Evolutionary conservation across 1,139 yeast genomes (phyloP).

Genomic region (Taphrina confusa): DNA sequence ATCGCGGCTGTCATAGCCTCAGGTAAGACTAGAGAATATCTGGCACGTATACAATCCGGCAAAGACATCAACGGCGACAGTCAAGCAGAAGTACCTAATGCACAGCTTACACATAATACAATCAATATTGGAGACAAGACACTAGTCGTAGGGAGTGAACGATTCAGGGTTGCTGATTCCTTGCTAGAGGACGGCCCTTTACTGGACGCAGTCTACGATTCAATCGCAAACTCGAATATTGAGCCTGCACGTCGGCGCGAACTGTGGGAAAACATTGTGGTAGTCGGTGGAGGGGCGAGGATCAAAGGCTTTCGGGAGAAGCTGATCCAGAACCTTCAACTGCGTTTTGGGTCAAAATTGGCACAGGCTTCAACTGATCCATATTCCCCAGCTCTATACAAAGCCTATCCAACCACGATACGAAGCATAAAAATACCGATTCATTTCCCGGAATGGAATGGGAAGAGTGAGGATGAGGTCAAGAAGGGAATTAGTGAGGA

Average conservation of each 20-base stretch:
- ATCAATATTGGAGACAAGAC: slow-evolving; percentile 51
- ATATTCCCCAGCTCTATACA: slow-evolving; percentile 16
- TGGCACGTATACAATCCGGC: slow-evolving; percentile 59
- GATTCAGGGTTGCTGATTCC: slow-evolving; percentile 71
- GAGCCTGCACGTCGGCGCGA: slow-evolving; percentile 62
- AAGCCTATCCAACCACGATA: slow-evolving; percentile 66
- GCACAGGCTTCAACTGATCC: slow-evolving; percentile 17
- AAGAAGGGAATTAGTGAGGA: slow-evolving; percentile 34
- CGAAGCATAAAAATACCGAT: slow-evolving; percentile 76
- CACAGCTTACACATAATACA: slow-evolving; percentile 47
- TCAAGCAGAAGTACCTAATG: slow-evolving; percentile 46
- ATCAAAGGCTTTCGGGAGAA: slow-evolving; percentile 79
- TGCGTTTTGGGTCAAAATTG: slow-evolving; percentile 17
- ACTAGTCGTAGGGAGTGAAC: slow-evolving; percentile 73
- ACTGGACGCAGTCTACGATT: slow-evolving; percentile 33
- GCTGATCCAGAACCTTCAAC: slow-evolving; percentile 59
- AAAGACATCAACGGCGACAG: slow-evolving; percentile 47
- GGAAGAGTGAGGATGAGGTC: slow-evolving; percentile 41
- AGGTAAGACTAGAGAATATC: slow-evolving; percentile 65
- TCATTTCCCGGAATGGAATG: slow-evolving; percentile 92
- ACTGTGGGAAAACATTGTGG: slow-evolving; percentile 78
- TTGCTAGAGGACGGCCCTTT: slow-evolving; percentile 56
- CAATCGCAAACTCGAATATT: slow-evolving; percentile 22
- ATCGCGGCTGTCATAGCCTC: slow-evolving; percentile 88
- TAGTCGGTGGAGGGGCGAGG: slow-evolving; percentile 73